A percentile compares a stretch with the other conserved stretches of the same genome.
These are phyloP conservation scores for Moesziomyces parantarcticus DNA, from an alignment of 1,284 basidiomycete genomes.

Conservation along the genomic window DNA sequence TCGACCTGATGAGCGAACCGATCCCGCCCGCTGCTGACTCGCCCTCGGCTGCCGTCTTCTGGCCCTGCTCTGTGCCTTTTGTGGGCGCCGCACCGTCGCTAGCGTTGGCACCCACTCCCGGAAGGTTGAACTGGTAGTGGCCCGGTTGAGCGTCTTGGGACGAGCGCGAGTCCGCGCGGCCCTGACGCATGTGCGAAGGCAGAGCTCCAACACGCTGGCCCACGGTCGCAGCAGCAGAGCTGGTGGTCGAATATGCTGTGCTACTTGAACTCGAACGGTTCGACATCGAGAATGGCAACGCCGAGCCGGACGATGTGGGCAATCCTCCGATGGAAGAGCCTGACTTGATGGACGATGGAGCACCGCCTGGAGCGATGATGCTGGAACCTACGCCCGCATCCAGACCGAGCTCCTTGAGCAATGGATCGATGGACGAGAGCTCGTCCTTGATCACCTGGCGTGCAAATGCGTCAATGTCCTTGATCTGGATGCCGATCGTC, in stretches of 20 bases:
- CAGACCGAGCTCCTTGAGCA: slow-evolving; percentile 37
- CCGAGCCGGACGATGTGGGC: slow-evolving; percentile 10
- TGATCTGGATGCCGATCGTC: slow-evolving; percentile 37
- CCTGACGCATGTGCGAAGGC: slow-evolving; percentile 19
- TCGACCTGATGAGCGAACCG: slow-evolving; percentile 10
- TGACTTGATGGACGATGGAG: background rate
- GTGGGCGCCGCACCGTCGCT: background rate
- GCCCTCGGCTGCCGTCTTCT: background rate
- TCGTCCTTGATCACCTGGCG: slow-evolving; percentile 57
- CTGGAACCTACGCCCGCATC: slow-evolving; percentile 2
- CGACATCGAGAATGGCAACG: slow-evolving; percentile 18
- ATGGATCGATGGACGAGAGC: slow-evolving; percentile 41
- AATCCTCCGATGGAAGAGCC: slow-evolving; percentile 13
- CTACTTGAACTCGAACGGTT: background rate
- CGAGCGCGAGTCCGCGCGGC: background rate
- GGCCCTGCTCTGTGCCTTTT: background rate
- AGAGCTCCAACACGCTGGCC: slow-evolving; percentile 3
- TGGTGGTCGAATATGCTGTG: background rate
- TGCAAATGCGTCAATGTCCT: slow-evolving; percentile 54
- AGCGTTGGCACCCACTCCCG: background rate
- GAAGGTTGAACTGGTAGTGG: slow-evolving; percentile 36
- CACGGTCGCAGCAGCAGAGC: background rate
- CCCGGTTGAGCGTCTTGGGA: slow-evolving; percentile 13
- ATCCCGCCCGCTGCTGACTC: background rate
- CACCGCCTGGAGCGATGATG: background rate